phyloP scores from a whole-genome alignment of 805 yeast species.

The Kluyveromyces nonfermentans region DNA sequence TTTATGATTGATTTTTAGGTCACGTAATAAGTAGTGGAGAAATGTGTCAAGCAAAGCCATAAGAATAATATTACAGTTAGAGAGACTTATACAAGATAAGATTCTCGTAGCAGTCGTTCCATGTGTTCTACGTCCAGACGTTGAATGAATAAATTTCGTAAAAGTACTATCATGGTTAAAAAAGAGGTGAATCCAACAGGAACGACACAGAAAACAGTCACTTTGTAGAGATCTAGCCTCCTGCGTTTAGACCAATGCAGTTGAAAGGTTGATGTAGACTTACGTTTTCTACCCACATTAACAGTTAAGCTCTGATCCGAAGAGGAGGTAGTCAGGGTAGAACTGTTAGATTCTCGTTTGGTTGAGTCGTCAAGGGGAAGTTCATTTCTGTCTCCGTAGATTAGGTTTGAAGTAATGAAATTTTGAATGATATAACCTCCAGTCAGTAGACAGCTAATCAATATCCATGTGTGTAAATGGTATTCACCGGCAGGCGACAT shows the following conservation, averaged over 20 bases:
- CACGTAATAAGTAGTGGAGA: neutral
- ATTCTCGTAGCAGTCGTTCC: slow-evolving; percentile 12
- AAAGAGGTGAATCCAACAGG: slow-evolving; percentile 95
- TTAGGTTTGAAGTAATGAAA: slow-evolving; percentile 72
- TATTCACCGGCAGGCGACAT: slow-evolving; percentile 65
- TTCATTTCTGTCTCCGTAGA: slow-evolving; percentile 29
- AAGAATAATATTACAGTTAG: neutral
- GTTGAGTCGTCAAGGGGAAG: slow-evolving; percentile 4
- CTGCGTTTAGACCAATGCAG: slow-evolving; percentile 27
- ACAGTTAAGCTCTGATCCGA: neutral
- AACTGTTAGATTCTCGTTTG: slow-evolving; percentile 1
- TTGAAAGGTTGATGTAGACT: neutral
- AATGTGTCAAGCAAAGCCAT: neutral
- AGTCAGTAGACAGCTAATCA: slow-evolving; percentile 79
- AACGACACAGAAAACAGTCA: slow-evolving; percentile 94
- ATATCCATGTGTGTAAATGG: slow-evolving; percentile 82
- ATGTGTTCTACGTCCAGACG: slow-evolving; percentile 48
- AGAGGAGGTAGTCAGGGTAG: neutral
- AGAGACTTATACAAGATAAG: neutral
- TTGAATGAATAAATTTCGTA: slow-evolving; percentile 65
- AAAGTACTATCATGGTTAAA: slow-evolving; percentile 76
- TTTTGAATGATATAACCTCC: slow-evolving; percentile 74
- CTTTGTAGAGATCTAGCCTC: slow-evolving; percentile 77
- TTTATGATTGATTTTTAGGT: too few species aligned
- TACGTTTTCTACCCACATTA: neutral